Evolutionary conservation across 352 stramenopile species (phyloP).

Genomic region (Phytophthora meadii): DNA sequence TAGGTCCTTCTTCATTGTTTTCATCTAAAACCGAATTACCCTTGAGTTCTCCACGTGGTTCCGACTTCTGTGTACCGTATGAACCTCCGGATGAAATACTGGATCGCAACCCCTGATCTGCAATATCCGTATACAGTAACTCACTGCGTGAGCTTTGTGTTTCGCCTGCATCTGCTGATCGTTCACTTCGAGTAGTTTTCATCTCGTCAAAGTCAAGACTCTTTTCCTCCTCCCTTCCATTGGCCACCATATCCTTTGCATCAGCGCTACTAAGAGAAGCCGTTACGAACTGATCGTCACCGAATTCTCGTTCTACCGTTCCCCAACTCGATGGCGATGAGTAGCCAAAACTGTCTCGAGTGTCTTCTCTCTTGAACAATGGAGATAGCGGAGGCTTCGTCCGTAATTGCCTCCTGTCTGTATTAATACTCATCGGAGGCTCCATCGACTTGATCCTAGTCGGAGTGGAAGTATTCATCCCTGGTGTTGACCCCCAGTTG

Average conservation of each 20-base stretch:
- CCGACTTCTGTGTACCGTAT: neutral
- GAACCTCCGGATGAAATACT: constrained; percentile 2
- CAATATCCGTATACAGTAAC: neutral
- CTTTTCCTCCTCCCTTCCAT: neutral
- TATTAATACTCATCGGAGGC: constrained; percentile 12
- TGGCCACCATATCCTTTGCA: neutral
- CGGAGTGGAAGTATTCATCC: neutral
- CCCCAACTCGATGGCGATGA: constrained; percentile 11
- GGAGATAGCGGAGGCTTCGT: constrained; percentile 29
- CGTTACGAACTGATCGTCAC: neutral
- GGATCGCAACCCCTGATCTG: neutral
- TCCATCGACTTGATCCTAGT: constrained; percentile 11
- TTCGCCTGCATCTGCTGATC: neutral
- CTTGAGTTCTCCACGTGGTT: neutral
- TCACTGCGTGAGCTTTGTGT: neutral
- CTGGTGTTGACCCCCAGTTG: constrained; percentile 30
- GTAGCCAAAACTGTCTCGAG: neutral
- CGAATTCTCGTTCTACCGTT: neutral
- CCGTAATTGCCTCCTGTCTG: neutral
- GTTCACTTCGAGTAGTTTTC: constrained; percentile 1
- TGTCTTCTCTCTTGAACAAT: neutral
- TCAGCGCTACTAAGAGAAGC: neutral
- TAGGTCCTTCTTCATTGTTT: neutral
- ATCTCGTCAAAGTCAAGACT: neutral
- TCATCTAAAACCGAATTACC: neutral